Conservation (phyloP, 805 yeast genomes). For the Grigorovia yakushimaensis region DNA sequence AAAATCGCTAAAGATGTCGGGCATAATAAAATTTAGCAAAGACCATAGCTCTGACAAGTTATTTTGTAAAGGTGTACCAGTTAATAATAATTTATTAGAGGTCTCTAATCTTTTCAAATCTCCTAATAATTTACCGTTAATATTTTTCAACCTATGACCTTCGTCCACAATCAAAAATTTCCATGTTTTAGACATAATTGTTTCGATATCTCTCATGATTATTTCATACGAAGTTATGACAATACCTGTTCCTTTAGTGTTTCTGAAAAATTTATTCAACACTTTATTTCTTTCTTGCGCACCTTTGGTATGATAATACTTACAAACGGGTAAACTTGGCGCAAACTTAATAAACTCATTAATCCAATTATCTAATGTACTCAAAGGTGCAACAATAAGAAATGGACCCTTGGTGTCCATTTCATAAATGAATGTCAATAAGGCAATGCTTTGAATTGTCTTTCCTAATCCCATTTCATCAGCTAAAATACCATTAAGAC, state of each 20-base stretch:
- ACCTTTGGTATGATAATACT: constrained; percentile 60
- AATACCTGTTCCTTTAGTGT: constrained; percentile 35
- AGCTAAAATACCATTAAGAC: constrained; percentile 88
- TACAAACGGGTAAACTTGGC: constrained; percentile 52
- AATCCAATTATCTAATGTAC: constrained; percentile 82
- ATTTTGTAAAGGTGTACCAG: constrained; percentile 97
- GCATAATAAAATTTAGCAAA: constrained; percentile 76
- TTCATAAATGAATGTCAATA: constrained; percentile 66
- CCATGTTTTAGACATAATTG: constrained; percentile 52
- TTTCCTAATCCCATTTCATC: constrained; percentile 98
- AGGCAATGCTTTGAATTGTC: constrained; percentile 78
- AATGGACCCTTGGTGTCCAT: constrained; percentile 74
- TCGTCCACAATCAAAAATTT: constrained; percentile 86
- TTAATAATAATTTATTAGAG: constrained; percentile 64
- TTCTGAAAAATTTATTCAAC: constrained; percentile 35
- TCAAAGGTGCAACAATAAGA: constrained; percentile 68
- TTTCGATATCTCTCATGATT: constrained; percentile 55
- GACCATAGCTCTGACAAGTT: constrained; percentile 90
- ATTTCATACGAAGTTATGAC: constrained; percentile 78
- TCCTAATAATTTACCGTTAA: constrained; percentile 63
- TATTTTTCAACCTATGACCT: constrained; percentile 86
- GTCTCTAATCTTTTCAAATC: constrained; percentile 59
- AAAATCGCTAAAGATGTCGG: constrained; percentile 86
- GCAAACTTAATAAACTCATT: constrained; percentile 64
- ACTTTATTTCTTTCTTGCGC: constrained; percentile 18